Evolutionary conservation across 768 basidiomycete species (phyloP), one percentile per base, ranked within the genome.

Genomic region (Tremella mesenterica): DNA sequence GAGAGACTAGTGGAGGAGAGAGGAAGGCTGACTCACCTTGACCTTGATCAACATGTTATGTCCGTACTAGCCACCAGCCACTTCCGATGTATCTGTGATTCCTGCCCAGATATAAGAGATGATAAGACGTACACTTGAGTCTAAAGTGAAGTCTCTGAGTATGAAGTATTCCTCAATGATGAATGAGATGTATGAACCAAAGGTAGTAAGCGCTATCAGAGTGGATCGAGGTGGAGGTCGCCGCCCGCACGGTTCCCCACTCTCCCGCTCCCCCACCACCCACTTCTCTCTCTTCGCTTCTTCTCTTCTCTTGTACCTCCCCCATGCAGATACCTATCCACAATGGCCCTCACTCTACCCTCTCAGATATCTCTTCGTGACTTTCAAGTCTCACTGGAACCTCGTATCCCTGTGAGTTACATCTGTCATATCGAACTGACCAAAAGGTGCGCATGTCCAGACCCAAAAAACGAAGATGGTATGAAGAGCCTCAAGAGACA

Each of bases 21-120:
- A 25, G n/a, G 23, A 33, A 20, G 28, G 23, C 34, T 45, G 41
- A 54, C 61, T 56, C 47, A 68, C 70, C 61, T 72, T 72, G 71
- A 72, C 64, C 56, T 70, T 72, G 39, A 72, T 54, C 43, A 72
- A 60, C 70, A 72, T 72, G 16, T 45, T 65, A 47, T n/a, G n/a
- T n/a, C n/a, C n/a, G n/a, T n/a, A n/a, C n/a, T n/a, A n/a, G n/a
- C n/a, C n/a, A n/a, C n/a, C n/a, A n/a, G n/a, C n/a, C n/a, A n/a
- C n/a, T n/a, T n/a, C n/a, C n/a, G n/a, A n/a, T n/a, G n/a, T n/a
- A n/a, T n/a, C n/a, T n/a, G n/a, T n/a, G n/a, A n/a, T n/a, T n/a
- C n/a, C n/a, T n/a, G n/a, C n/a, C n/a, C n/a, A n/a, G n/a, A n/a
- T n/a, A n/a, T n/a, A n/a, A n/a, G n/a, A n/a, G n/a, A n/a, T n/a